Base-by-base conservation (phyloP, 1,139 yeast species). In the Meyerozyma athensensis region DNA sequence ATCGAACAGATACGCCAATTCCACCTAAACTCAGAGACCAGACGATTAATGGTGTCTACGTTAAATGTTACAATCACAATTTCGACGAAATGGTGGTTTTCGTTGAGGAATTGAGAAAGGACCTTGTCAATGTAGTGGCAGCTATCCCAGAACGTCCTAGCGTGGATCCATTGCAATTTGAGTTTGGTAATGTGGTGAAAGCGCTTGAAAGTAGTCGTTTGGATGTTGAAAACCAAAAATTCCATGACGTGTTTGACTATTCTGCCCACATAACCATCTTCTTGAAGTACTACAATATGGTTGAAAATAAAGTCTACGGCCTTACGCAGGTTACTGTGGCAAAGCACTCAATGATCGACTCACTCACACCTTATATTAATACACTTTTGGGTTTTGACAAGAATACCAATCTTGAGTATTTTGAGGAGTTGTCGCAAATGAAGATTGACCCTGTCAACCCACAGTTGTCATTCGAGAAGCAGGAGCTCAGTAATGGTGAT, bases 401-500 rank as follows among this genome's bases (percentile, higher is more conserved):
- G 2, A 51, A 59, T 4, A 61, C 67, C 2, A 47, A 50, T 3
- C 51, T 84, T 17, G 67, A 63, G 7, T 56, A 81, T 19, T 77
- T 58, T 47, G 97, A 90, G 59, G 97, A 90, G 51, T 63, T 86
- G 26, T 78, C 82, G 37, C 81, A 81, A 3, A 68, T 69, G 2
- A 75, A 77, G 53, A 69, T 86, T 36, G 86, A 81, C 30, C 54
- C 56, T 4, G 49, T 78, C 7, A 68, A 74, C 33, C 54, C 62
- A 4, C 53, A 58, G 5, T 59, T 64, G 30, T 65, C 84, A 0
- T 76, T 83, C 46, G 77, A 74, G 44, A 74, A 77, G 43, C 69
- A 77, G 26, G 97, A 89, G 53, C 60, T 90, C 26, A 72, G 73
- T 13, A 80, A 74, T 46, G 97, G 97, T 46, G 97, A 89, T 54